Base-by-base conservation (phyloP, 257 asterid species). In the Nicotiana attenuata region DNA sequence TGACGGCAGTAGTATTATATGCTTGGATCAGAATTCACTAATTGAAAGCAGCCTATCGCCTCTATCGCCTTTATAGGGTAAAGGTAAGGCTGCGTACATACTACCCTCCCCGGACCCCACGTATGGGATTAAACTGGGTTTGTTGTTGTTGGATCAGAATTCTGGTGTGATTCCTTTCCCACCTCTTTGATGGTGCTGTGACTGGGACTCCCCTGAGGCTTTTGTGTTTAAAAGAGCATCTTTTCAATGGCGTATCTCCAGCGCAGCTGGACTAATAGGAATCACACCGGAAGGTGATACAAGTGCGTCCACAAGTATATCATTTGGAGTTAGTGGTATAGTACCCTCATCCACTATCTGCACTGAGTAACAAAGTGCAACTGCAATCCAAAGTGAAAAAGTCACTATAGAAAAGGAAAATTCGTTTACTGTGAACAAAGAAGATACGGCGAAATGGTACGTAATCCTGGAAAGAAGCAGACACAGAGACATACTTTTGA, bases 241-340 rank as follows among this genome's bases (percentile, higher is more conserved):
- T 22, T 84, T 47, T 86, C 83, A 84, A n/a, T 67, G 80, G 78
- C 69, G 81, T 19, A 86, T 81, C 81, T 84, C 90, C 14, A 24
- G 81, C 56, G 93, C 96, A 13, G 89, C 87, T 63, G 86, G 87
- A 88, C 89, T 93, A 65, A 92, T 89, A 64, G 95, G 92, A 77
- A 96, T 89, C 41, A 94, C 89, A 55, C 98, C 99, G 1, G 93
- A 89, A 59, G 97, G 85, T 82, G 93, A 83, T 26, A 93, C 89
- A 5, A 94, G 93, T 61, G 97, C 99, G 68, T 96, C 99, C 4
- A 96, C 81, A 11, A 82, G 87, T 65, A 94, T 90, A 76, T 96
- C 99, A 47, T 84, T 87, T 60, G 95, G 93, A 80, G 98, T 92
- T 14, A 92, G 38, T 5, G 99, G 99, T 87, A 96, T 90, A 76